phyloP scores from a whole-genome alignment of 352 stramenopile genomes.

The Bremia lactucae region DNA sequence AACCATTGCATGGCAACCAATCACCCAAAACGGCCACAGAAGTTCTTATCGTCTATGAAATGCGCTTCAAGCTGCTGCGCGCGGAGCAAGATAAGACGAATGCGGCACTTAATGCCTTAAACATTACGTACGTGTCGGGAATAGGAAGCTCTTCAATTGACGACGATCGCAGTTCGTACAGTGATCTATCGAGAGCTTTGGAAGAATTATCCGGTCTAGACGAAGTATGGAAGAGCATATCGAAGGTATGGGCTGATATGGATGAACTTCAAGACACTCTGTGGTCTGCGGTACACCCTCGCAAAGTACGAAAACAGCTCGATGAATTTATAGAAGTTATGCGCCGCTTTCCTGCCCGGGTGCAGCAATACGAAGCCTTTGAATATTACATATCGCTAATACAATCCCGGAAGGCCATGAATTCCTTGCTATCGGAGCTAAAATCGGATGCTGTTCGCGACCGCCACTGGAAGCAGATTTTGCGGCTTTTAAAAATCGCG shows the following conservation, averaged over 20 bases:
- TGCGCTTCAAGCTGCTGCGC: constrained; percentile 68
- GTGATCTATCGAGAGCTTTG: constrained; percentile 55
- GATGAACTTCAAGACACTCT: constrained; percentile 90
- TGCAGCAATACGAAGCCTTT: constrained; percentile 98
- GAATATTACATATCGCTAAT: constrained; percentile 90
- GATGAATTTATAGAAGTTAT: constrained; percentile 96
- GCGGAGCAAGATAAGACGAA: constrained; percentile 93
- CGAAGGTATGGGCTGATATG: constrained; percentile 80
- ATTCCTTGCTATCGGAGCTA: constrained; percentile 93
- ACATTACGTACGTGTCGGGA: constrained; percentile 54
- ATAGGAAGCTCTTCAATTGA: constrained; percentile 43
- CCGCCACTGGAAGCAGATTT: constrained; percentile 97
- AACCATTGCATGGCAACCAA: constrained; percentile 66
- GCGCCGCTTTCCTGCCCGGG: constrained; percentile 90
- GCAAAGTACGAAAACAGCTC: constrained; percentile 93
- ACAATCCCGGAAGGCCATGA: constrained; percentile 88
- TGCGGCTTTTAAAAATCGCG: constrained; percentile 89
- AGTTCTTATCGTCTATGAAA: constrained; percentile 77
- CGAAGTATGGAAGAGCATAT: constrained; percentile 96
- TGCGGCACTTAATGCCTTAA: constrained; percentile 93
- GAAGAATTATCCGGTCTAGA: constrained; percentile 93
- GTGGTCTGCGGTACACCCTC: constrained; percentile 90
- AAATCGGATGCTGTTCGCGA: constrained; percentile 98
- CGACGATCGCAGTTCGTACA: constrained; percentile 70
- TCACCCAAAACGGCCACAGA: constrained; percentile 67